Conservation (phyloP, 2,329 filamentous ascomycete species). For the Sporothrix mexicana region DNA sequence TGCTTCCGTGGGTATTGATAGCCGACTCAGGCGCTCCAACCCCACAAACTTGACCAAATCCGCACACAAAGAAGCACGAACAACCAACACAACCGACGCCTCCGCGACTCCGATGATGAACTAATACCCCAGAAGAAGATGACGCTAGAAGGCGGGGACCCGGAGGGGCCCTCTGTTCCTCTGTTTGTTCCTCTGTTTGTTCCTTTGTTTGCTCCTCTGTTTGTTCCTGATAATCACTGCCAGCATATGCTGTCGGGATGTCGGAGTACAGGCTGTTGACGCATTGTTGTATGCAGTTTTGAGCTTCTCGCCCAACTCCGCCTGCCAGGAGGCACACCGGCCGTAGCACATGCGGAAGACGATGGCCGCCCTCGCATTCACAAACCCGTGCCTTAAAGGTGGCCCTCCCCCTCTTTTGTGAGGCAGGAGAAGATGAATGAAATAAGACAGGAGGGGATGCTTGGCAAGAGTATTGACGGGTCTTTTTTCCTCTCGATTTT, state of each 20-base stretch:
- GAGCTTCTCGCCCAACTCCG: background rate
- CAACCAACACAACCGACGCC: background rate
- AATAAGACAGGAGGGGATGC: background rate
- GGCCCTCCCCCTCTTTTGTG: background rate
- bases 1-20: slow-evolving; percentile 23
- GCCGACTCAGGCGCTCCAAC: background rate
- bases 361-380: slow-evolving; percentile 18
- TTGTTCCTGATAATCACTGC: too few relatives aligned
- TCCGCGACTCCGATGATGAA: background rate
- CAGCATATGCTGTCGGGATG: background rate
- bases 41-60: background rate
- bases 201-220: too few relatives aligned
- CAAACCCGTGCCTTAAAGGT: background rate
- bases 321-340: background rate
- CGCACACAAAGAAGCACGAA: background rate
- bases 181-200: too few relatives aligned
- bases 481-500: background rate
- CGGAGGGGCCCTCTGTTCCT: too few relatives aligned
- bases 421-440: too few relatives aligned
- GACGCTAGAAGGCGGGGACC: slow-evolving; percentile 11
- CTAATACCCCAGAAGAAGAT: background rate
- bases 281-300: background rate
- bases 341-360: slow-evolving; percentile 9
- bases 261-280: slow-evolving; percentile 8
- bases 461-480: background rate